Evolutionary conservation across 179 eudicot genomes (phyloP).

Genomic region (Beta corolliflora): DNA sequence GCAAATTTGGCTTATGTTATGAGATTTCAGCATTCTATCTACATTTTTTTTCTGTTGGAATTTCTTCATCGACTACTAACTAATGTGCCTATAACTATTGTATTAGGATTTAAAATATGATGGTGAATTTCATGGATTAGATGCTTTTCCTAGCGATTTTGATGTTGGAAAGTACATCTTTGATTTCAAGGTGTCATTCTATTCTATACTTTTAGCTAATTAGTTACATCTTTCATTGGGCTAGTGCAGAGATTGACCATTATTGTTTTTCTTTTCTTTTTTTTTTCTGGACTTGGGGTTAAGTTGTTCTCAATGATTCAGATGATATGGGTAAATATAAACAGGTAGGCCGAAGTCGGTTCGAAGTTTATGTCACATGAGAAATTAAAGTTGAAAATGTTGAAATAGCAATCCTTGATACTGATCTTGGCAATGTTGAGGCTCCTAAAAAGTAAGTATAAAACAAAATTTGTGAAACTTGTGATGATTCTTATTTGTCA

Average conservation of each 20-base stretch:
- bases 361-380: conserved; percentile 61
- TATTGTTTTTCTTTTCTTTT: not conserved
- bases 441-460: conserved; percentile 58
- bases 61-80: conserved; percentile 10
- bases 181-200: conserved; percentile 63
- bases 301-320: conserved; percentile 67
- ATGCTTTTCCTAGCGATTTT: conserved; percentile 54
- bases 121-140: conserved; percentile 62
- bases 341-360: conserved; percentile 67
- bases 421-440: conserved; percentile 65
- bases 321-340: conserved; percentile 54
- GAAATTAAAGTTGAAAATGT: conserved; percentile 56
- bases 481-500: not conserved
- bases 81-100: conserved; percentile 11
- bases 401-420: conserved; percentile 74
- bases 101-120: conserved; percentile 79
- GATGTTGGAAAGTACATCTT: conserved; percentile 79
- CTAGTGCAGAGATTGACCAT: not conserved
- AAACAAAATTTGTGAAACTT: not conserved
- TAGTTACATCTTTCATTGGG: not conserved
- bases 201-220: not conserved
- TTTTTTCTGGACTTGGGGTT: conserved; percentile 1
- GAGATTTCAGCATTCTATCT: not conserved
- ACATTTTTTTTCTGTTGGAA: not conserved
- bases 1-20: conserved; percentile 6